phyloP scores from a whole-genome alignment of 352 stramenopile genomes.

The Phytophthora lateralis region DNA sequence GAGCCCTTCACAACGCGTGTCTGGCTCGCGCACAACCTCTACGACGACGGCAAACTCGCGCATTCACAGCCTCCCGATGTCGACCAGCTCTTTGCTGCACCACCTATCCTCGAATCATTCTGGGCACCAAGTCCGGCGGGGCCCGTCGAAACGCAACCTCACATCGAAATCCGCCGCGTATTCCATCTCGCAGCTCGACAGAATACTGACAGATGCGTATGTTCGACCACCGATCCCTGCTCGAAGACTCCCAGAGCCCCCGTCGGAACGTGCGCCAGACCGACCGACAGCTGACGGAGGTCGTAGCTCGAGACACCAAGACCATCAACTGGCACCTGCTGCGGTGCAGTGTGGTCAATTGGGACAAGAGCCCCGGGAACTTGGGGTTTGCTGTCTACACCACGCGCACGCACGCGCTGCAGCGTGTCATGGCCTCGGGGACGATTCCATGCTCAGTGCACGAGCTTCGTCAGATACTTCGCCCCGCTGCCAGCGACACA shows the following conservation, averaged over 20 bases:
- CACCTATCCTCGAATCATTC: background rate
- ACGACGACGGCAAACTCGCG: background rate
- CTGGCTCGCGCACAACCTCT: conserved; percentile 2
- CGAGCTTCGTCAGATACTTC: conserved; percentile 39
- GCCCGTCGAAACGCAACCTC: conserved; percentile 1
- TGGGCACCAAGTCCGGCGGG: conserved; percentile 5
- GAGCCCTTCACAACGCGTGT: background rate
- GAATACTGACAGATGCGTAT: background rate
- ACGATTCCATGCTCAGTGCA: conserved; percentile 35
- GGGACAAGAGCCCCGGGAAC: conserved; percentile 32
- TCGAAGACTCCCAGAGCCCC: conserved; percentile 6
- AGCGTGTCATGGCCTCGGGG: conserved; percentile 30
- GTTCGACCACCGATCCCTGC: conserved; percentile 8
- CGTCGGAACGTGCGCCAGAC: conserved; percentile 38
- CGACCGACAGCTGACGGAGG: conserved; percentile 35
- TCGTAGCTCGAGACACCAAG: conserved; percentile 26
- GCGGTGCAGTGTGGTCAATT: conserved; percentile 27
- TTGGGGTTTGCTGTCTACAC: conserved; percentile 41
- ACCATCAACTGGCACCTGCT: conserved; percentile 44
- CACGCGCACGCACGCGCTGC: conserved; percentile 13
- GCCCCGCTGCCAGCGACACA: conserved; percentile 17
- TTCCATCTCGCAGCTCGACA: conserved; percentile 7
- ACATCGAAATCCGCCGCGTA: conserved; percentile 11
- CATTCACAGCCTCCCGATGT: background rate
- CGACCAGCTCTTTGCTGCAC: background rate